Evolutionary conservation across 345 rosid genomes (phyloP), one percentile per base, ranked within the genome.

Genomic region (Mangifera indica): DNA sequence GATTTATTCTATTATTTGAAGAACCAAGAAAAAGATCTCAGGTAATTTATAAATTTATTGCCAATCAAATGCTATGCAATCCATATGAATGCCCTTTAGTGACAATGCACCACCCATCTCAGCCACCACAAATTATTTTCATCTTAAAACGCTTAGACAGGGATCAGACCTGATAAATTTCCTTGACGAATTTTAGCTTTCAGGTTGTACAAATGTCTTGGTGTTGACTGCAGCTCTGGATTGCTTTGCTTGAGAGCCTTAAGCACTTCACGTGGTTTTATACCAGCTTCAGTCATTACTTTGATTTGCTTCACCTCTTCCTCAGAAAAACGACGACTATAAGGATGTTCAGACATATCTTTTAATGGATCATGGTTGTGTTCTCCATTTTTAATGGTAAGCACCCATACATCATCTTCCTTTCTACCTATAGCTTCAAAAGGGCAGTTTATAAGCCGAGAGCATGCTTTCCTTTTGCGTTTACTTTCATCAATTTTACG

Each of bases 121-220:
- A 48, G 57, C 29, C 53, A 25, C 29, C 8, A 20, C 54, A 49
- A 64, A 20, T 29, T 49, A 53, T 42, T 6, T 60, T 72, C 42
- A 60, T 60, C 53, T 42, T 21, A 9, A 72, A 49, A 67, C 62
- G 8, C 46, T 17, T 10, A 1, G 22, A 44, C 2, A 52, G 40
- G 67, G 53, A 14, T 40, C 22, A 56, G 20, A 83, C 86, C 81
- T 71, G 79, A 71, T 14, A 83, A 56, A 71, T 78, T 69, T 68
- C 87, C 87, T 70, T 76, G 87, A 59, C 84, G 77, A 51, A 83
- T 80, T 77, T 81, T 83, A 66, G 87, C 87, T 78, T 83, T 83
- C 54, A 83, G 82, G 69, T 83, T 83, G 71, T 83, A 81, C 75
- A 83, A 71, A 66, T 83, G 87, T 73, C 87, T 78, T 24, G 87